phyloP scores from a whole-genome alignment of 345 rosid species.

The Populus alba region DNA sequence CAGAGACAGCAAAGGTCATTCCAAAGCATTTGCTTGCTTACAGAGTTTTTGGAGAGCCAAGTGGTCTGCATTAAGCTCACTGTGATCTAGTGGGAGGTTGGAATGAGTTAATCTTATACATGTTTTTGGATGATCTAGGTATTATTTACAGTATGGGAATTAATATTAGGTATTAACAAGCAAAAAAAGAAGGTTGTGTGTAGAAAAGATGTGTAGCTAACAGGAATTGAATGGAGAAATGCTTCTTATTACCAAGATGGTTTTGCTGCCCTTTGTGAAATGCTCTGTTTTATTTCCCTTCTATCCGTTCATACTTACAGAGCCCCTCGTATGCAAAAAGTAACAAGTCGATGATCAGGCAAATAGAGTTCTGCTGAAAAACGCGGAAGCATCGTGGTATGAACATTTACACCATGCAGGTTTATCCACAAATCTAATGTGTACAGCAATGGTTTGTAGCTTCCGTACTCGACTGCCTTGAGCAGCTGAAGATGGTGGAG shows the following conservation, averaged over 20 bases:
- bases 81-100: conserved; percentile 69
- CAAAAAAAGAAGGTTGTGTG: neutral
- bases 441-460: too few species aligned
- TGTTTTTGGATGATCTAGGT: neutral
- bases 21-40: conserved; percentile 53
- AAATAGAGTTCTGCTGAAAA: too few species aligned
- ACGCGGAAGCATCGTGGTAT: too few species aligned
- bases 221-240: neutral
- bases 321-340: too few species aligned
- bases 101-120: conserved; percentile 36
- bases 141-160: neutral
- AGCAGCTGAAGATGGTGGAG: too few species aligned
- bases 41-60: conserved; percentile 67
- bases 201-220: neutral
- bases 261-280: neutral
- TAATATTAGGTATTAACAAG: too few species aligned
- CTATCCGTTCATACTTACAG: too few species aligned
- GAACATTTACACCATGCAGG: too few species aligned
- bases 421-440: too few species aligned
- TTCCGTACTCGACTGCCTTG: too few species aligned
- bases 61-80: conserved; percentile 83
- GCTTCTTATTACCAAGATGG: neutral
- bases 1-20: conserved; percentile 78
- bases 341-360: too few species aligned
- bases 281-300: too few species aligned